Conservation (phyloP, 164 flowering plant genomes). For the Kalanchoe fedtschenkoi region DNA sequence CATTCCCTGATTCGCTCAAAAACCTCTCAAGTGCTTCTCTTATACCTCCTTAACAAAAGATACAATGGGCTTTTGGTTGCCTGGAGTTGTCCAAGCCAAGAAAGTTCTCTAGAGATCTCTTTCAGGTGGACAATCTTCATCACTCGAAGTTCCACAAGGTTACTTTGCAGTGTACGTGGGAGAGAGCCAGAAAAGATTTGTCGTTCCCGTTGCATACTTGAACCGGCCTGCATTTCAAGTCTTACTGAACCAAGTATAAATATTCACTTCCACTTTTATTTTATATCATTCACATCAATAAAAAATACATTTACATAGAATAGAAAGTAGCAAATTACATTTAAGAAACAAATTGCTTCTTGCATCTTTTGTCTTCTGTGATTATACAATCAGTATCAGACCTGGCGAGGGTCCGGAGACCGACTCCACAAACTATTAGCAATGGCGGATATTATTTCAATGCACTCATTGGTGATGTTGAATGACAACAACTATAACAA, state of each 20-base stretch:
- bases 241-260: background rate
- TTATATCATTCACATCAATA: no score
- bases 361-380: no score
- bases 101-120: conserved; percentile 1
- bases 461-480: no score
- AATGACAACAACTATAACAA: no score
- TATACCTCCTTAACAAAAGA: background rate
- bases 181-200: background rate
- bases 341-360: no score
- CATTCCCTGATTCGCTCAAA: background rate
- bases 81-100: conserved; percentile 3
- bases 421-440: no score
- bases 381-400: no score
- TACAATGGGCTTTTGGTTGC: background rate
- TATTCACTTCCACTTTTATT: no score
- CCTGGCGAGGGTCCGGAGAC: no score
- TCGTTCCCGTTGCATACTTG: background rate
- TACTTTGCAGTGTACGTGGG: conserved; percentile 7
- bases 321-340: no score
- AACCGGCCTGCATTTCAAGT: background rate
- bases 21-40: background rate
- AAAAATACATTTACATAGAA: no score
- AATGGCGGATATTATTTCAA: no score
- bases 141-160: conserved; percentile 2
- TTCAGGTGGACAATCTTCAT: background rate